Evolutionary conservation across 2,329 filamentous ascomycete genomes (phyloP), one percentile per base, ranked within the genome.

Genomic region (Colletotrichum lindemuthianum): DNA sequence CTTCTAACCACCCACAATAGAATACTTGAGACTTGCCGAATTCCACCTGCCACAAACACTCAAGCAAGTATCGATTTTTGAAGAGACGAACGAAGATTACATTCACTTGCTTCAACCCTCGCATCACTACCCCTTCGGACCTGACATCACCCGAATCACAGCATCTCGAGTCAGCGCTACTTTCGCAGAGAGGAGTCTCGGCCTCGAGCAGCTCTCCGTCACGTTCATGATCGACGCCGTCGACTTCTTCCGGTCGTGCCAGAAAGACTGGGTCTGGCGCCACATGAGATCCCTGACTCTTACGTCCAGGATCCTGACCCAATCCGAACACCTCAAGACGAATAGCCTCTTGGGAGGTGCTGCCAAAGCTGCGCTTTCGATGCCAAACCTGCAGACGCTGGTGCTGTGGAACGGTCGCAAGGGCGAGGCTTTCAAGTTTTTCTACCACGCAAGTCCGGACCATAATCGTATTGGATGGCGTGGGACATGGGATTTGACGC

Each of bases 351-450:
- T 77, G 37, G 59, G 54, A 47, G 54, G n/a, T 54, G 74, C 71
- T 32, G 65, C 71, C 0, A 55, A 45, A 8, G 8, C 68, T 56
- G 72, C 67, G n/a, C 69, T 52, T 54, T 52, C 67, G 44, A 77
- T 78, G 73, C 73, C 73, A n/a, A 68, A 66, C 49, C 8, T 77
- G 40, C 69, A 72, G 32, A 74, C 69, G 4, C 60, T 78, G 50
- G 73, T 74, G 51, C 63, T 78, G n/a, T 78, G 75, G 75, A 74
- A 77, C 64, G 72, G 73, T 49, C 55, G 51, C 41, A 70, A 63
- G 45, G 71, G 41, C 12, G 51, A 75, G 64, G 74, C 74, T 16
- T 77, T 69, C 65, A 73, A 74, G 15, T 75, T 78, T 48, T 75
- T 75, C 63, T 77, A 75, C 65, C 68, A 32, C n/a, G 44, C 44